phyloP scores from a whole-genome alignment of 306 rosid species.

The Cercis canadensis region DNA sequence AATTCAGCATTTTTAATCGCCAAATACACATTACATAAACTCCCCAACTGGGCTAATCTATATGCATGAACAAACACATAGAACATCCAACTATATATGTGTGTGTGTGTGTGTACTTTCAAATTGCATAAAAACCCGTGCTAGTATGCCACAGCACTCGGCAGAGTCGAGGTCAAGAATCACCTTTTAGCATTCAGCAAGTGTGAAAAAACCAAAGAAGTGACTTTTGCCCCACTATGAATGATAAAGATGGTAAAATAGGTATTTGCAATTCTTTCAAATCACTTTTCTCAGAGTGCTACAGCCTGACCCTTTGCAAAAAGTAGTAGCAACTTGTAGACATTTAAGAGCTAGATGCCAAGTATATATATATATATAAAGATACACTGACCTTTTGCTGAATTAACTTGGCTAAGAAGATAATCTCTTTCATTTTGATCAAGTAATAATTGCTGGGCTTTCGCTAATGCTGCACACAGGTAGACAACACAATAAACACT shows the following conservation, averaged over 20 bases:
- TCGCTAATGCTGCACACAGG: slow-evolving; percentile 62
- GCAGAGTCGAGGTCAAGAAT: slow-evolving; percentile 6
- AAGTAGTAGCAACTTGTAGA: slow-evolving; percentile 1
- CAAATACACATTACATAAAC: slow-evolving; percentile 7
- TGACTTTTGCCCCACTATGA: not conserved
- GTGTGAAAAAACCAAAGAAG: not conserved
- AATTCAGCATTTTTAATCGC: slow-evolving; percentile 16
- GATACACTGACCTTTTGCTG: slow-evolving; percentile 68
- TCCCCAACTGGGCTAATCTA: slow-evolving; percentile 3
- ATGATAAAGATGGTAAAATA: slow-evolving; percentile 27
- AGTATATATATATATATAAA: slow-evolving; percentile 25
- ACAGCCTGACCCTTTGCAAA: not conserved
- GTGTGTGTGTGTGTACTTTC: too few relatives aligned
- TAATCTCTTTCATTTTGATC: slow-evolving; percentile 77
- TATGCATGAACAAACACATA: not conserved
- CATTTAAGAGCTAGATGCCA: not conserved
- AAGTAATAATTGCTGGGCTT: slow-evolving; percentile 76
- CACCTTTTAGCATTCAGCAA: slow-evolving; percentile 9
- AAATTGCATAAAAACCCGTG: not conserved
- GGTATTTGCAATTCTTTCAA: not conserved
- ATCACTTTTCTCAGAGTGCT: slow-evolving; percentile 10
- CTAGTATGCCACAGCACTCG: slow-evolving; percentile 26
- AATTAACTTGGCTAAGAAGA: slow-evolving; percentile 61
- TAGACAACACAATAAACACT: slow-evolving; percentile 11
- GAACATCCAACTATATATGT: too few relatives aligned